Evolutionary conservation across 257 asterid species (phyloP), one percentile per base, ranked within the genome.

Genomic region (Eucommia ulmoides): DNA sequence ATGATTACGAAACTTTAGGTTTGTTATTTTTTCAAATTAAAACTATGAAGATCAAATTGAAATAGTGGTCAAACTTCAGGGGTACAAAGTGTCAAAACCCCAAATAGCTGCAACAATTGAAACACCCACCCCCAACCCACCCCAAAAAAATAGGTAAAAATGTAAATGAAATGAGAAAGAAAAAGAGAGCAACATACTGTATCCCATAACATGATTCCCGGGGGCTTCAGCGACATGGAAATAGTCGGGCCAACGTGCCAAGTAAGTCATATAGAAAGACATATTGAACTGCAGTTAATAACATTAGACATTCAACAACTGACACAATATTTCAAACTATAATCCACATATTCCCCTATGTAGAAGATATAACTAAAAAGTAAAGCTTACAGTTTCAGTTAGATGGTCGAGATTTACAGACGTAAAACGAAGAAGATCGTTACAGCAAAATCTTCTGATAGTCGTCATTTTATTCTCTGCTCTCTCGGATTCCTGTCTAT

Each of bases 181-280:
- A 16, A n/a, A 14, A 15, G 50, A 19, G 35, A 35, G 52, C 14
- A 29, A 58, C 78, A 56, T 24, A 72, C 73, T 73, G 63, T 73
- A 73, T 8, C 80, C 80, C 76, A 73, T 89, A 35, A 80, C 65
- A 55, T 70, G 74, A 55, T 76, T 66, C 33, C 94, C 96, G 12
- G 94, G 91, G 56, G 93, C 93, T 67, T 78, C 92, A 29, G 96
- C 96, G 7, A 85, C 94, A 26, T 85, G 93, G 48, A 89, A 89
- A 65, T 86, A 91, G 64, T 91, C 94, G 3, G 99, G 99, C 99
- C 94, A 91, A 58, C 95, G 77, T 7, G 96, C 96, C 83, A 91
- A 56, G 76, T 91, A 86, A 8, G 94, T 86, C 96, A 91, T 83
- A 49, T 86, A 86, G 61, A 91, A 86, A 48, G 95, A 63, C 77